Evolutionary conservation across 2,329 filamentous ascomycete genomes (phyloP), one percentile per base, ranked within the genome.

Genomic region (Monilinia fructicola): DNA sequence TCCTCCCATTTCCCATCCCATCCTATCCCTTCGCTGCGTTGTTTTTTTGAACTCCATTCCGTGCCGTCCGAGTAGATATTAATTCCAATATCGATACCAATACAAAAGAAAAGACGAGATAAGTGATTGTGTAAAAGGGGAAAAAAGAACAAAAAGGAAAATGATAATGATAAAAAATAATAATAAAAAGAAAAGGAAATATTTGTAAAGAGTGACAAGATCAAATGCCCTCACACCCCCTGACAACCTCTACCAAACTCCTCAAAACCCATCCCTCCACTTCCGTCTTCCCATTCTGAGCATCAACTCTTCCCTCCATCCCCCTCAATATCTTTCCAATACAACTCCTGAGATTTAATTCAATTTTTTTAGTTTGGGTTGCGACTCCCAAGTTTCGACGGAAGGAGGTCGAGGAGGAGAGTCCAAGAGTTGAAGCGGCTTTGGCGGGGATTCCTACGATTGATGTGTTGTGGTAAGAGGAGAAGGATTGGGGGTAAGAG

Each of bases 161-260:
- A 60, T 35, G 26, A 60, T 23, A 48, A 6, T 5, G 11, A 44
- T 44, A 23, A 10, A n/a, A 18, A 42, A 18, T n/a, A 26, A 56
- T 21, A 12, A 59, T 7, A 42, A 44, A 28, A 23, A 11, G 9
- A 31, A 61, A 46, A 50, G 5, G 31, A 35, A 35, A 35, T 35
- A 35, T 35, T 7, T 35, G 5, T 35, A 35, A 35, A 35, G 31
- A 35, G 9, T 35, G 31, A 35, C 31, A 35, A 7, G 31, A 35
- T 35, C 31, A 35, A 35, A 35, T 48, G 9, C 53, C 65, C 54
- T 70, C 69, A 48, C 67, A 65, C 0, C 67, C 69, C 31, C 54
- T 67, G 48, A 70, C 69, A 56, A 70, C 59, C 60, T 69, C 69
- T 0, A 70, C 48, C 44, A 70, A 62, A 42, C 65, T 67, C 35